Evolutionary conservation across 805 yeast species (phyloP).

Genomic region (Candida arabinofermentans): DNA sequence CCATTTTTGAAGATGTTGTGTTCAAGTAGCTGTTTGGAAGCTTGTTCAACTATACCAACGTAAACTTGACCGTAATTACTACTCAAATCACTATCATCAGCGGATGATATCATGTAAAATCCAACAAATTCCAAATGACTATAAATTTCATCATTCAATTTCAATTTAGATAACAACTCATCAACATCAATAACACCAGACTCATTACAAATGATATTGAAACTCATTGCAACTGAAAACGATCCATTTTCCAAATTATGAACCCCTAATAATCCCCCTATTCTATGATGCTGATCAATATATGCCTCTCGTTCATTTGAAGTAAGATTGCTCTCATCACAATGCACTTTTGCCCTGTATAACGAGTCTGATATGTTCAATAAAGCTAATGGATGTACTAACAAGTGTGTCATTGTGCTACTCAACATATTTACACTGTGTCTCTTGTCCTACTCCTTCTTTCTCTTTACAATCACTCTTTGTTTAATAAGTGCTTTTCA

Average conservation of each 20-base stretch:
- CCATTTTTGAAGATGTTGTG: background rate
- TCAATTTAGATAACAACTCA: constrained; percentile 7
- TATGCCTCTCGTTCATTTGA: background rate
- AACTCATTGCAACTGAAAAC: constrained; percentile 10
- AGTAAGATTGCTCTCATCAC: background rate
- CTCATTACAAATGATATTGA: constrained; percentile 8
- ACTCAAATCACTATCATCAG: background rate
- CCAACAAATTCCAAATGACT: constrained; percentile 24
- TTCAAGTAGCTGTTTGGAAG: background rate
- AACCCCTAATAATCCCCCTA: constrained; percentile 17
- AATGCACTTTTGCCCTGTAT: constrained; percentile 1
- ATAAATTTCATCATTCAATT: constrained; percentile 21
- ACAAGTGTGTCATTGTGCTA: no score
- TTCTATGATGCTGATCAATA: background rate
- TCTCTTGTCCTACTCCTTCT: no score
- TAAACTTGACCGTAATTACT: background rate
- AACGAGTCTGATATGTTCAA: constrained; percentile 13
- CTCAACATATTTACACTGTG: no score
- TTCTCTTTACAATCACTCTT: no score
- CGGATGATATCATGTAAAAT: constrained; percentile 12
- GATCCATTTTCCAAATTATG: constrained; percentile 1
- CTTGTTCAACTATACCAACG: background rate
- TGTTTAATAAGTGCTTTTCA: no score
- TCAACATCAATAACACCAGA: background rate
- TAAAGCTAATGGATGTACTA: constrained; percentile 14